These are phyloP conservation scores for Pyrenopolyporus hunteri DNA, from an alignment of 495 filamentous ascomycete genomes.

Conservation along the genomic window DNA sequence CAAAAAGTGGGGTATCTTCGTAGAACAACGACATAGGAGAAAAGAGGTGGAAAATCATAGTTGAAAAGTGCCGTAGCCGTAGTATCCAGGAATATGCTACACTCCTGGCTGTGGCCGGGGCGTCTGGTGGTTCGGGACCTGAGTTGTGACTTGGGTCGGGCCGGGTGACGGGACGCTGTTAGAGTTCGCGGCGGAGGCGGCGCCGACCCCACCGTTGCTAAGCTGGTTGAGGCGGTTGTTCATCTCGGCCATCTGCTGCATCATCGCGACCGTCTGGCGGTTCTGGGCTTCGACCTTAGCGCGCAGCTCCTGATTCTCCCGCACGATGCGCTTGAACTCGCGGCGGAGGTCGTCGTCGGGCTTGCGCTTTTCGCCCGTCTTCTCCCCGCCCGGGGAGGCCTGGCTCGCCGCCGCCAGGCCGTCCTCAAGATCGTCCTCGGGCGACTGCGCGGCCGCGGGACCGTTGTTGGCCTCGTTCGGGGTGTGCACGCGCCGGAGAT, in stretches of 20 bases:
- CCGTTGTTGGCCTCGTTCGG: constrained; percentile 37
- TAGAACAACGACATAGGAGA: not conserved
- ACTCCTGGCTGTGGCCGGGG: too few species aligned
- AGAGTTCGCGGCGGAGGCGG: not conserved
- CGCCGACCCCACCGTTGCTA: not conserved
- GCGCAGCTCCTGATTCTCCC: constrained; percentile 57
- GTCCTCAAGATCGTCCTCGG: constrained; percentile 33
- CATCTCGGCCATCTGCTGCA: constrained; percentile 19
- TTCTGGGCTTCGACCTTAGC: constrained; percentile 21
- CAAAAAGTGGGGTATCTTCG: not conserved
- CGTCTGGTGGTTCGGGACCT: too few species aligned
- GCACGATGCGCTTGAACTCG: constrained; percentile 47
- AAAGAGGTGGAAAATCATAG: not conserved
- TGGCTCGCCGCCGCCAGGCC: too few species aligned
- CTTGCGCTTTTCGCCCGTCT: constrained; percentile 51
- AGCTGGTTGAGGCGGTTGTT: not conserved
- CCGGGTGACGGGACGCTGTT: not conserved
- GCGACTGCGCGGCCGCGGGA: constrained; percentile 32
- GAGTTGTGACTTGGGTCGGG: not conserved
- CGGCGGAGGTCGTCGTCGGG: constrained; percentile 63
- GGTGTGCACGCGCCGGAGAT: constrained; percentile 79
- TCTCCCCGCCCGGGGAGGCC: not conserved
- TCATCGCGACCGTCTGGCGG: constrained; percentile 24
- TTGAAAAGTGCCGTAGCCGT: not conserved
- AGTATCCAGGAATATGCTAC: not conserved